Evolutionary conservation across 2,329 filamentous ascomycete species (phyloP), one percentile per base, ranked within the genome.

Genomic region (Aspergillus fructus): DNA sequence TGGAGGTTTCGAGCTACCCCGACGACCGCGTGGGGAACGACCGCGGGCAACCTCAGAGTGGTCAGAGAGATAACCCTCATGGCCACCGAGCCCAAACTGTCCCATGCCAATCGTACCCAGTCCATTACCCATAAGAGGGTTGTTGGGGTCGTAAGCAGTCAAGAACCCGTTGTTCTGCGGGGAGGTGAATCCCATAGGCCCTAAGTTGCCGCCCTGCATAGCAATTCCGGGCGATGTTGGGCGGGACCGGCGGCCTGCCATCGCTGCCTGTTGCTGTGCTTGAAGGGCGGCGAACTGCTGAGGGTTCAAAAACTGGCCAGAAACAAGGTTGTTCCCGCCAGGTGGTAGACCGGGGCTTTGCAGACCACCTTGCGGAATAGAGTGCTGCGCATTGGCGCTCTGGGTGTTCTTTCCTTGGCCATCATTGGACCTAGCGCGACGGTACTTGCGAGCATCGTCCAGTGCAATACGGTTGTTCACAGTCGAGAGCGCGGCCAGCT

Each of bases 401-500:
- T 39, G 30, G 15, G 67, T 62, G 59, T 74, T 75, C 61, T 70
- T 74, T 65, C 65, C 74, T 58, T 77, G 78, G 23, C 88, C 89
- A 68, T 97, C 93, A 66, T 92, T 93, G 49, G 94, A 97, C 59
- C 93, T 87, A 64, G 92, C 87, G 59, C 93, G 90, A 62, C 94
- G 91, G 76, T 94, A 97, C 78, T 97, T 97, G 70, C 93, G 91
- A 61, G 96, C 93, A 73, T 99, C 94, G 68, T 99, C 94, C 58
- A 99, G 82, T 52, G 94, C 93, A 68, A 99, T 96, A 42, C 94
- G 90, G 75, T 97, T 99, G 80, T 97, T 99, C 49, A 99, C 94
- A 3, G 94, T 99, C 5, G 93, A 97, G 46, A 99, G 81, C 17
- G 94, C 94, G 46, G 94, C 94, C 51, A 99, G 84, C 76, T 99